Evolutionary conservation across 768 basidiomycete genomes (phyloP).

Genomic region (Lenzites betulinus): DNA sequence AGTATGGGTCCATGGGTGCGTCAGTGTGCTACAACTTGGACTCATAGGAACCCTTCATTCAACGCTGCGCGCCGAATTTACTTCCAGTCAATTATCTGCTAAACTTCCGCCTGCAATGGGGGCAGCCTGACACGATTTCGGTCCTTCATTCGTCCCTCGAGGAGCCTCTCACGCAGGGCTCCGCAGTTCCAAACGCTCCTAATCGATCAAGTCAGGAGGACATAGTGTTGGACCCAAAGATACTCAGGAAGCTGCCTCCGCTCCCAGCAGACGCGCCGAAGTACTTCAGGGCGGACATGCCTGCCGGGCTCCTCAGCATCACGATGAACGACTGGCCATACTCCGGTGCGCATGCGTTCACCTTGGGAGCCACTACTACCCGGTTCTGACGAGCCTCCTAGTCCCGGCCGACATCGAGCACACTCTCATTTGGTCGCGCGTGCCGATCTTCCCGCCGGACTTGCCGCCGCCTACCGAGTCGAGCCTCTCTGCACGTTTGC

Average conservation of each 20-base stretch:
- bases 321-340: constrained; percentile 91
- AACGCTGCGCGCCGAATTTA: too few species aligned
- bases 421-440: constrained; percentile 72
- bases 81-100: constrained; percentile 68
- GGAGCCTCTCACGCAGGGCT: constrained; percentile 8
- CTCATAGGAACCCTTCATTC: too few species aligned
- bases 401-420: constrained; percentile 78
- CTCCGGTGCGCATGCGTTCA: constrained; percentile 50
- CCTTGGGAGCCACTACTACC: neutral
- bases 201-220: neutral
- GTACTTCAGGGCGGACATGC: constrained; percentile 69
- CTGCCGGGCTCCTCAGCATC: constrained; percentile 61
- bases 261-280: constrained; percentile 43
- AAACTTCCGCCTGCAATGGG: constrained; percentile 74
- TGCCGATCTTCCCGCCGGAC: constrained; percentile 67
- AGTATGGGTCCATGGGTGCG: constrained; percentile 71
- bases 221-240: neutral
- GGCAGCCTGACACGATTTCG: constrained; percentile 63
- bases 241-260: constrained; percentile 26
- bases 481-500: constrained; percentile 53
- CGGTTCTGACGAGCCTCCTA: constrained; percentile 16
- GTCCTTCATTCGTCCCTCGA: constrained; percentile 59
- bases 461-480: constrained; percentile 41
- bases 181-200: neutral
- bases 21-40: neutral